A percentile compares a stretch with the other conserved stretches of the same genome.
Conservation (phyloP, 768 basidiomycete genomes). For the Termitomyces titanicus region DNA sequence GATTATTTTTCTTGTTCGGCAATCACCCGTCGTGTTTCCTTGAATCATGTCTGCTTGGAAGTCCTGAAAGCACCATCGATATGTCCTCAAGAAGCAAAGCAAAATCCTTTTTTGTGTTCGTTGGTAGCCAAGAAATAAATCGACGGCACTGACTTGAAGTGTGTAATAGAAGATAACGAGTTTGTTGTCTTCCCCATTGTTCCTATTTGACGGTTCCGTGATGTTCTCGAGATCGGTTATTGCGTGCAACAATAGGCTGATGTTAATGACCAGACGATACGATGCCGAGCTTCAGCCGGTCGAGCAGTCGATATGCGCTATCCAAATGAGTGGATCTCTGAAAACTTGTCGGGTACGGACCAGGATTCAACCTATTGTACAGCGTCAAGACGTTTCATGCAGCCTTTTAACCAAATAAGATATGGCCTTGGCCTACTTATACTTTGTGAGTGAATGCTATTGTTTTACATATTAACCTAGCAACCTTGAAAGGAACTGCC, state of each 20-base stretch:
- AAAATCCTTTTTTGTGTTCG: neutral
- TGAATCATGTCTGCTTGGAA: neutral
- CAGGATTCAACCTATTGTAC: neutral
- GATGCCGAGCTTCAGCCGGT: neutral
- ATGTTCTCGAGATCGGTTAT: neutral
- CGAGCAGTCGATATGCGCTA: neutral
- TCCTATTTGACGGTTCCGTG: neutral
- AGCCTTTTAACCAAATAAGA: no score
- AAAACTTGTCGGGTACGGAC: neutral
- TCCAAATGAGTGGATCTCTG: neutral
- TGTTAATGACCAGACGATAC: neutral
- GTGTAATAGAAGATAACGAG: neutral
- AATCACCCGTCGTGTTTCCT: neutral
- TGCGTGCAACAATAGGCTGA: neutral
- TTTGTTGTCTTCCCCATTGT: neutral
- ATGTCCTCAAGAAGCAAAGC: neutral
- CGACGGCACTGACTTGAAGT: neutral
- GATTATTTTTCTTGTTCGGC: no score
- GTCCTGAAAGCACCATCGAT: neutral
- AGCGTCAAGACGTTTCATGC: neutral
- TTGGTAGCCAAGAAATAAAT: neutral
- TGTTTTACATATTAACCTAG: neutral
- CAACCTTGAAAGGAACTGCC: constrained; percentile 4
- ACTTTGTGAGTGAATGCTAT: neutral
- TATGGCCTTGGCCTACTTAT: no score